These are phyloP conservation scores for Yamadazyma taylorii DNA, from an alignment of 1,139 yeast species.

Conservation along the genomic window DNA sequence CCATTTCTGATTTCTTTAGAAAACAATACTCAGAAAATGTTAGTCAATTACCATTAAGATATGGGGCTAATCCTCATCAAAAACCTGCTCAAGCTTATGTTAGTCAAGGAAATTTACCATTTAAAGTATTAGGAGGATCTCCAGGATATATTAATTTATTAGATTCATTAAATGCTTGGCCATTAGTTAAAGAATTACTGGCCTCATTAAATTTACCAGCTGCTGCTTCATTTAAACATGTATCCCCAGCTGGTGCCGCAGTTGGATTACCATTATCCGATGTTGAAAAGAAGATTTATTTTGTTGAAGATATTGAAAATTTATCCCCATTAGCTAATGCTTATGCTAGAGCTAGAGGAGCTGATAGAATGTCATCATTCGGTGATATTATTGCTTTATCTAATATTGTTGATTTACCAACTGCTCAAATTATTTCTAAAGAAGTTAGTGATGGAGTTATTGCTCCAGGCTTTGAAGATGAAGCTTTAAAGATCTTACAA, in stretches of 20 bases:
- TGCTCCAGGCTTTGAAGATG: slow-evolving; percentile 95
- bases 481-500: slow-evolving; percentile 82
- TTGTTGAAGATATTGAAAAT: slow-evolving; percentile 92
- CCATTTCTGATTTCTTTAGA: slow-evolving; percentile 95
- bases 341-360: slow-evolving; percentile 99
- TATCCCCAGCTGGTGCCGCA: slow-evolving; percentile 98
- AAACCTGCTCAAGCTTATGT: slow-evolving; percentile 98
- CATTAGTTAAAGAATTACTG: slow-evolving; percentile 92
- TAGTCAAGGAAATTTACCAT: slow-evolving; percentile 82
- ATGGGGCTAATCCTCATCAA: slow-evolving; percentile 99
- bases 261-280: slow-evolving; percentile 92
- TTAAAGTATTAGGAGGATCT: slow-evolving; percentile 89
- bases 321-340: slow-evolving; percentile 96
- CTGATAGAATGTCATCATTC: slow-evolving; percentile 98
- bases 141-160: slow-evolving; percentile 96
- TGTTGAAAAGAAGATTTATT: slow-evolving; percentile 90
- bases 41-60: slow-evolving; percentile 90
- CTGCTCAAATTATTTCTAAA: slow-evolving; percentile 94
- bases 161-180: slow-evolving; percentile 98
- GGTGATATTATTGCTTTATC: slow-evolving; percentile 98
- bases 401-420: slow-evolving; percentile 92
- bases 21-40: slow-evolving; percentile 90
- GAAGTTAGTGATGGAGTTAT: slow-evolving; percentile 98
- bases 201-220: slow-evolving; percentile 96
- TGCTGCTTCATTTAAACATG: slow-evolving; percentile 98